phyloP scores from a whole-genome alignment of 352 stramenopile genomes.

The Saprolegnia diclina region DNA sequence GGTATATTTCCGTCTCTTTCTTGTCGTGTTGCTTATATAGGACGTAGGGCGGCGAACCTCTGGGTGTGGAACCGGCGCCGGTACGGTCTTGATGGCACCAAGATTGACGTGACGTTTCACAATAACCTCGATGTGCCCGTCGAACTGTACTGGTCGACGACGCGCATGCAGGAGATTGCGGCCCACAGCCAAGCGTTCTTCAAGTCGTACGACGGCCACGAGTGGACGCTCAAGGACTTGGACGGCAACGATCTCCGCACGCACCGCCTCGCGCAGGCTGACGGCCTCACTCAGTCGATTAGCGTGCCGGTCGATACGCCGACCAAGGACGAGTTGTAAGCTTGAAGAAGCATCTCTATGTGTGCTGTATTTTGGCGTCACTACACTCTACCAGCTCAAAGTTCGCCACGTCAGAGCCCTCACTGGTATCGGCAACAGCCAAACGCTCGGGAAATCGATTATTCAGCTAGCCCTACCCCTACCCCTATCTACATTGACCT shows the following conservation, averaged over 20 bases:
- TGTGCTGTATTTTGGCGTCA: background rate
- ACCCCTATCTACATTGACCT: too few relatives aligned
- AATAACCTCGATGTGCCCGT: constrained; percentile 55
- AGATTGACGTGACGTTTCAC: constrained; percentile 58
- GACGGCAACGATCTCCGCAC: constrained; percentile 10
- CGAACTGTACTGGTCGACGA: constrained; percentile 61
- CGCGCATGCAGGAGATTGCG: constrained; percentile 38
- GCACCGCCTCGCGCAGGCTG: constrained; percentile 13
- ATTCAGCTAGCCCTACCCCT: too few relatives aligned
- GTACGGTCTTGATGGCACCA: constrained; percentile 36
- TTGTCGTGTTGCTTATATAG: constrained; percentile 44
- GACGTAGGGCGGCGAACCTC: constrained; percentile 57
- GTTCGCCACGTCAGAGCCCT: too few relatives aligned
- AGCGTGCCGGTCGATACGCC: background rate
- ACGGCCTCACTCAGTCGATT: constrained; percentile 7
- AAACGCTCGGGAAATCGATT: too few relatives aligned
- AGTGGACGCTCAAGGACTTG: constrained; percentile 24
- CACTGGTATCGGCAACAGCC: too few relatives aligned
- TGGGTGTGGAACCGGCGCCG: constrained; percentile 73
- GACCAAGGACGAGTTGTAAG: constrained; percentile 22
- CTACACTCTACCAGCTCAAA: too few relatives aligned
- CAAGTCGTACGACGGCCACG: constrained; percentile 13
- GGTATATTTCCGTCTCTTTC: constrained; percentile 52
- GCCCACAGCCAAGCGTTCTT: constrained; percentile 4
- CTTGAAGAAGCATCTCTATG: background rate